Percentiles rank a stretch among this genome's conserved stretches.
Conservation (phyloP, 352 stramenopile species). For the Phytophthora vignae region DNA sequence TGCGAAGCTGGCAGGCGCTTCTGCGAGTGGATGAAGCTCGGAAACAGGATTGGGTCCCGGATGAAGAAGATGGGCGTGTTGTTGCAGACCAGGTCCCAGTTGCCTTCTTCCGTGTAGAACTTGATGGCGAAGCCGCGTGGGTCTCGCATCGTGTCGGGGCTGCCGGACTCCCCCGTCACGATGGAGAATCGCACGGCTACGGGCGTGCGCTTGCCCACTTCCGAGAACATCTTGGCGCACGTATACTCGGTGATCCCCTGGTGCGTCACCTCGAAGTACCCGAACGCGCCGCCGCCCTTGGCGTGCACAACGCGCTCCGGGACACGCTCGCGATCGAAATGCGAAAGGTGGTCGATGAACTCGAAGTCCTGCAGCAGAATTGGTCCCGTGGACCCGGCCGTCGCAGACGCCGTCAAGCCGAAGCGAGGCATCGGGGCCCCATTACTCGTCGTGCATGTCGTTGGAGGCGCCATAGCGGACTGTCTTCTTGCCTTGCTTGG, state of each 20-base stretch:
- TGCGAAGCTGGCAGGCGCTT: slow-evolving; percentile 87
- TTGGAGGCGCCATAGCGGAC: slow-evolving; percentile 26
- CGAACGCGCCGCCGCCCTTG: slow-evolving; percentile 83
- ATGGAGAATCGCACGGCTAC: slow-evolving; percentile 87
- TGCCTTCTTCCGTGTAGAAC: slow-evolving; percentile 93
- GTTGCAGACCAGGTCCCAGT: slow-evolving; percentile 91
- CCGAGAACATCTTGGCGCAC: slow-evolving; percentile 86
- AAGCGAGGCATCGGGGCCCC: slow-evolving; percentile 36
- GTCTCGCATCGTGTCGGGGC: slow-evolving; percentile 82
- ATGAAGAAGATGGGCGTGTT: slow-evolving; percentile 94
- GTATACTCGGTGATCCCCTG: slow-evolving; percentile 62
- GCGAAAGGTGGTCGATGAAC: slow-evolving; percentile 44
- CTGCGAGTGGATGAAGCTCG: slow-evolving; percentile 92
- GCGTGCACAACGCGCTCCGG: slow-evolving; percentile 48
- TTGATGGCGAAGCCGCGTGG: slow-evolving; percentile 90
- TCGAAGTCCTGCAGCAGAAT: slow-evolving; percentile 40
- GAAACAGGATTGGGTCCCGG: slow-evolving; percentile 91
- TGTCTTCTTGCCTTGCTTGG: not conserved
- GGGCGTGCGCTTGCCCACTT: slow-evolving; percentile 85
- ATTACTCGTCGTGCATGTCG: slow-evolving; percentile 37
- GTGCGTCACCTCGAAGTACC: slow-evolving; percentile 92
- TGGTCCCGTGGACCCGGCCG: slow-evolving; percentile 32
- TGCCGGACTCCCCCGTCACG: slow-evolving; percentile 73
- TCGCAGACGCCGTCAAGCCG: slow-evolving; percentile 39
- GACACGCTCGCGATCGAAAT: slow-evolving; percentile 46